Conservation (phyloP, 768 basidiomycete species). For the Leccinum uliginosum region DNA sequence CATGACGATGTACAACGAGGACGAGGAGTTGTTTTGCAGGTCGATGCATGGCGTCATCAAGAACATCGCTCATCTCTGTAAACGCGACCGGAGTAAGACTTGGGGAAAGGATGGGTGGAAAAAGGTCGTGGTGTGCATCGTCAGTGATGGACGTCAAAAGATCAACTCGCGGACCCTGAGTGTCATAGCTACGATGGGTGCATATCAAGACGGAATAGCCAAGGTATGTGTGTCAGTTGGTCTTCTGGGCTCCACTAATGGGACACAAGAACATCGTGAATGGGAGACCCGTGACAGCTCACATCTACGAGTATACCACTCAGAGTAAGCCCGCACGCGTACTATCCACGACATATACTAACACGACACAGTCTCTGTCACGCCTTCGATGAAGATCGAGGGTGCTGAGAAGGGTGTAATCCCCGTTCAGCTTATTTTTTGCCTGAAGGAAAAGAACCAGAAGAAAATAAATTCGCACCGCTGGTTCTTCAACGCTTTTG, state of each 20-base stretch:
- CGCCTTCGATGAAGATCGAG: constrained; percentile 76
- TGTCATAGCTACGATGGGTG: constrained; percentile 90
- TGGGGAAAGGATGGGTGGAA: constrained; percentile 99
- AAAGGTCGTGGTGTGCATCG: constrained; percentile 93
- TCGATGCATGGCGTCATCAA: constrained; percentile 97
- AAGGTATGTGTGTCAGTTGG: constrained; percentile 46
- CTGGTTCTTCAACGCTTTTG: constrained; percentile 95
- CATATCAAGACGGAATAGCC: constrained; percentile 91
- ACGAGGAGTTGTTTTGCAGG: constrained; percentile 84
- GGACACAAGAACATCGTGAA: constrained; percentile 63
- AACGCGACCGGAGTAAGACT: constrained; percentile 81
- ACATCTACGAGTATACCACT: constrained; percentile 92
- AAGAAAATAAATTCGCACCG: constrained; percentile 95
- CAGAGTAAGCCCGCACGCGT: constrained; percentile 50
- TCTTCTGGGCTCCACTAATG: constrained; percentile 1
- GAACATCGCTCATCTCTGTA: constrained; percentile 87
- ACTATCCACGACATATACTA: background rate
- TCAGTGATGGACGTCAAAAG: constrained; percentile 81
- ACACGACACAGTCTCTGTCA: constrained; percentile 61
- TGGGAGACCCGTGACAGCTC: constrained; percentile 77
- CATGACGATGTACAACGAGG: constrained; percentile 98
- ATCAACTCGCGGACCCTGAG: constrained; percentile 80
- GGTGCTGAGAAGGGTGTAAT: constrained; percentile 75
- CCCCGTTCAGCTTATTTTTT: constrained; percentile 91
- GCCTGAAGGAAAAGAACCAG: constrained; percentile 88